These are phyloP conservation scores for Colletotrichum sp. DNA, from an alignment of 2,329 filamentous ascomycete genomes.

Conservation along the genomic window DNA sequence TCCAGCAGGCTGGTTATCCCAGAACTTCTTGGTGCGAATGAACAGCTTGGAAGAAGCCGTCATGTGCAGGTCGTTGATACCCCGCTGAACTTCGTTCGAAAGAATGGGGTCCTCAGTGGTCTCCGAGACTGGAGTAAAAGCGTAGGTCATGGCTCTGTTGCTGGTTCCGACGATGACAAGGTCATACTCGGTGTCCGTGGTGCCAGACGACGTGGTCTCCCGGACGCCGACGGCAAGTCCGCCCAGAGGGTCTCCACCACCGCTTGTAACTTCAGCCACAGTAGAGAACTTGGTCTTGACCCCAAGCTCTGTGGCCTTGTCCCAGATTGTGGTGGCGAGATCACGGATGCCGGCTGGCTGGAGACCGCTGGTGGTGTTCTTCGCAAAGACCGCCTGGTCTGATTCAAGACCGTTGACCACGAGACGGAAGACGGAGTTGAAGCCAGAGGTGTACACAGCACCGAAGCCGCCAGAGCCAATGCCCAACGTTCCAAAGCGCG, in stretches of 20 bases:
- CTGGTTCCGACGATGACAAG: neutral
- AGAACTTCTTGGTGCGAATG: neutral
- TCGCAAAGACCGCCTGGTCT: neutral
- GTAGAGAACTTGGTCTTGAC: neutral
- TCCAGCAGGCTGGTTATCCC: neutral
- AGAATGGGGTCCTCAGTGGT: neutral
- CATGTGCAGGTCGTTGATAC: neutral
- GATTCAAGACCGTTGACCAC: neutral
- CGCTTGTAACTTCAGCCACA: neutral
- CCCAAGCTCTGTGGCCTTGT: neutral
- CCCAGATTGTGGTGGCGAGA: neutral
- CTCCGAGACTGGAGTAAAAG: neutral
- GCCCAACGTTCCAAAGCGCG: neutral
- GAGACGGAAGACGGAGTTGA: neutral
- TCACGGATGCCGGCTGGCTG: neutral
- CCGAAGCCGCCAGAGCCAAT: slow-evolving; percentile 1
- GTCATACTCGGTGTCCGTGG: neutral
- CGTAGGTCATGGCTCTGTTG: neutral
- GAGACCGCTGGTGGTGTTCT: neutral
- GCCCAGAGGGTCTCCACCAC: neutral
- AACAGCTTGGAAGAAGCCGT: neutral
- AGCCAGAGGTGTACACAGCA: neutral
- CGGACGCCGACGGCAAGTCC: neutral
- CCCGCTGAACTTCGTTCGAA: neutral
- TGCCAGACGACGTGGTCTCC: neutral